Conservation (phyloP, 805 yeast genomes). For the Sporopachydermia quercuum region DNA sequence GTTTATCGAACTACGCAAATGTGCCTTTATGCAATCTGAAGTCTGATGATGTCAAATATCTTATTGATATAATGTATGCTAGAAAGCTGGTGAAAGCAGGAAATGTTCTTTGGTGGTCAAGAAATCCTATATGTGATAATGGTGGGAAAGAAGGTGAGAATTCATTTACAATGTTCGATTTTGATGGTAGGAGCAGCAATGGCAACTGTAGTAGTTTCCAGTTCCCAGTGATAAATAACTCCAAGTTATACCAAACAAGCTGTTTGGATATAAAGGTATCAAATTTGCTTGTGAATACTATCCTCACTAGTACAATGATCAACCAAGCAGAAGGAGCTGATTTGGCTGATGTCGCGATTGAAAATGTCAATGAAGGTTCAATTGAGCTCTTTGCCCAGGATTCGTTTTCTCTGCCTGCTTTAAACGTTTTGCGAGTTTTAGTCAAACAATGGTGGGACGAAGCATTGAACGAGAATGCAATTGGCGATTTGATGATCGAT, state of each 20-base stretch:
- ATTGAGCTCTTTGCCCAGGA: conserved; percentile 48
- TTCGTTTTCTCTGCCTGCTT: conserved; percentile 64
- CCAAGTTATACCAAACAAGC: conserved; percentile 69
- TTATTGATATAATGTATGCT: conserved; percentile 81
- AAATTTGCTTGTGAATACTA: conserved; percentile 73
- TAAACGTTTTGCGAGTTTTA: conserved; percentile 53
- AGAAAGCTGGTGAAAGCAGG: conserved; percentile 50
- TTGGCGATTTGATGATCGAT: conserved; percentile 76
- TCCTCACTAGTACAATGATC: conserved; percentile 68
- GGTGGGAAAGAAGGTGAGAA: conserved; percentile 57
- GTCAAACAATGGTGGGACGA: conserved; percentile 91
- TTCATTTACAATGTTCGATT: too few relatives aligned
- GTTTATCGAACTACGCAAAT: conserved; percentile 55
- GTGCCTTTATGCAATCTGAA: conserved; percentile 80
- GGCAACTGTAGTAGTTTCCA: conserved; percentile 23
- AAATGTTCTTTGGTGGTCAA: conserved; percentile 90
- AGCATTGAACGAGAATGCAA: conserved; percentile 48
- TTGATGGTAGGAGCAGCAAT: too few relatives aligned
- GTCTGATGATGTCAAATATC: conserved; percentile 58
- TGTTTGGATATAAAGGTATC: conserved; percentile 64
- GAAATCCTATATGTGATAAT: conserved; percentile 61
- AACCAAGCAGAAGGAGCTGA: conserved; percentile 84
- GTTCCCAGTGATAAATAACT: conserved; percentile 58
- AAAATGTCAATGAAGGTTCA: conserved; percentile 14
- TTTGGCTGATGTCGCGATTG: conserved; percentile 33